Conservation (phyloP, 257 asterid genomes). For the Scutellaria baicalensis region DNA sequence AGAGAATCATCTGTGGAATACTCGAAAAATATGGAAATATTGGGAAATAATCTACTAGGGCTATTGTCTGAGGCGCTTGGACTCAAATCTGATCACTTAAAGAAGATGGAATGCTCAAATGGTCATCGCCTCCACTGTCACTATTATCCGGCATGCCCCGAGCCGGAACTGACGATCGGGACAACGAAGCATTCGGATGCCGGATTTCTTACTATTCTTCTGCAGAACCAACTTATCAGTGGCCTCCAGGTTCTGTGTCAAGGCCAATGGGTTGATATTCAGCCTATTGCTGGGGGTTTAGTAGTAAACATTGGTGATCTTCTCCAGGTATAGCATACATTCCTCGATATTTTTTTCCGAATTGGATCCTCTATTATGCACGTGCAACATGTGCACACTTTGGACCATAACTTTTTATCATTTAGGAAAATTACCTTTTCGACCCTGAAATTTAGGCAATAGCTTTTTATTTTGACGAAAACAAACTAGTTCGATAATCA, state of each 20-base stretch:
- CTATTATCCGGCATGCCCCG: slow-evolving; percentile 37
- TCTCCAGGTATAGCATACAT: slow-evolving; percentile 22
- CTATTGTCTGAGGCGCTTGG: slow-evolving; percentile 20
- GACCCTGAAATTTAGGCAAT: too few species aligned
- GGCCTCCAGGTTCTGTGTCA: slow-evolving; percentile 25
- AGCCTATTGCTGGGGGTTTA: slow-evolving; percentile 24
- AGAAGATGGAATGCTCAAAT: slow-evolving; percentile 24
- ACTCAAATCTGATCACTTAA: slow-evolving; percentile 17
- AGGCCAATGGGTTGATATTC: slow-evolving; percentile 29
- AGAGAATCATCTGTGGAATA: slow-evolving; percentile 22
- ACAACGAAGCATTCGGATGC: slow-evolving; percentile 27
- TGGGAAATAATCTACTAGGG: slow-evolving; percentile 16
- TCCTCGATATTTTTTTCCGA: neutral
- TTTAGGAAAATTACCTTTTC: too few species aligned
- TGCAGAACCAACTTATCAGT: slow-evolving; percentile 18
- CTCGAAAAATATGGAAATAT: slow-evolving; percentile 13
- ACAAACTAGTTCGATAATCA: too few species aligned
- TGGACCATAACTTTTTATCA: too few species aligned
- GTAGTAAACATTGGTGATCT: slow-evolving; percentile 36
- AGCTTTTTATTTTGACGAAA: too few species aligned
- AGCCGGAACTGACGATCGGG: slow-evolving; percentile 31
- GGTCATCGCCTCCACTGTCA: slow-evolving; percentile 28
- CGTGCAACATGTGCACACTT: too few species aligned
- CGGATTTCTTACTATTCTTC: slow-evolving; percentile 33
- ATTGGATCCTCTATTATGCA: neutral